A percentile compares a stretch with the other conserved stretches of the same genome.
Conservation (phyloP, 192 early-diverging fungal species). For the Coemansia sp. region DNA sequence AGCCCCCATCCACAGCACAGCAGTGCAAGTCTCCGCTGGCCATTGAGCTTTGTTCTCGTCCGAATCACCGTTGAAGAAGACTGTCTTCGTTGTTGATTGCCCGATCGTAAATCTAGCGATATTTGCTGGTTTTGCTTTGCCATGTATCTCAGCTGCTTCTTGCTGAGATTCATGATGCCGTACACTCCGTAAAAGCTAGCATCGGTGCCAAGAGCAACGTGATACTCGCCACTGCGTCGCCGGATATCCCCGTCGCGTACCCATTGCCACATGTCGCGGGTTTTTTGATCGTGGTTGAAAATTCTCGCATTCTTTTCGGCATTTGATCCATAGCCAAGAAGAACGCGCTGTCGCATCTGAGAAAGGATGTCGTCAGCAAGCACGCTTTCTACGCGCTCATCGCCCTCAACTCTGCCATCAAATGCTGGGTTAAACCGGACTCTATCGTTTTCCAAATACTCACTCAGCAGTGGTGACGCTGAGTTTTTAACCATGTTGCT, state of each 20-base stretch:
- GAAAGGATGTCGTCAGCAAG: slow-evolving; percentile 70
- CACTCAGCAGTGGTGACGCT: slow-evolving; percentile 6
- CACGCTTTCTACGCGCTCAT: slow-evolving; percentile 5
- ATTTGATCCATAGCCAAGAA: slow-evolving; percentile 76
- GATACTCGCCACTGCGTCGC: slow-evolving; percentile 48
- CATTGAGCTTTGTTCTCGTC: slow-evolving; percentile 15
- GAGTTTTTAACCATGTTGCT: background rate
- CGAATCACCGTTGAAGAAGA: background rate
- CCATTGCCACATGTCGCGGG: slow-evolving; percentile 40
- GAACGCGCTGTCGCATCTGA: slow-evolving; percentile 75
- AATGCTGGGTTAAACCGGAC: slow-evolving; percentile 16
- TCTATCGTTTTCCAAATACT: background rate
- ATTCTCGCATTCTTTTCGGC: slow-evolving; percentile 55
- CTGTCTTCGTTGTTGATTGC: background rate
- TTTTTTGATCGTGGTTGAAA: slow-evolving; percentile 11
- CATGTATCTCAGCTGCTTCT: background rate
- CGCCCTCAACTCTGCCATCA: slow-evolving; percentile 9
- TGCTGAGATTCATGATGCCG: slow-evolving; percentile 31
- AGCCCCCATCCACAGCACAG: slow-evolving; percentile 59
- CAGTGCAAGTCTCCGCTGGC: slow-evolving; percentile 56
- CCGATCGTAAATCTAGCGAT: background rate
- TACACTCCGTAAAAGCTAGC: slow-evolving; percentile 40
- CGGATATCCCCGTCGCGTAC: slow-evolving; percentile 56
- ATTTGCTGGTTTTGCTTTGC: background rate
- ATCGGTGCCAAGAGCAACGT: slow-evolving; percentile 57